Conservation (phyloP, 192 early-diverging fungal genomes). For the Coemansia sp. region DNA sequence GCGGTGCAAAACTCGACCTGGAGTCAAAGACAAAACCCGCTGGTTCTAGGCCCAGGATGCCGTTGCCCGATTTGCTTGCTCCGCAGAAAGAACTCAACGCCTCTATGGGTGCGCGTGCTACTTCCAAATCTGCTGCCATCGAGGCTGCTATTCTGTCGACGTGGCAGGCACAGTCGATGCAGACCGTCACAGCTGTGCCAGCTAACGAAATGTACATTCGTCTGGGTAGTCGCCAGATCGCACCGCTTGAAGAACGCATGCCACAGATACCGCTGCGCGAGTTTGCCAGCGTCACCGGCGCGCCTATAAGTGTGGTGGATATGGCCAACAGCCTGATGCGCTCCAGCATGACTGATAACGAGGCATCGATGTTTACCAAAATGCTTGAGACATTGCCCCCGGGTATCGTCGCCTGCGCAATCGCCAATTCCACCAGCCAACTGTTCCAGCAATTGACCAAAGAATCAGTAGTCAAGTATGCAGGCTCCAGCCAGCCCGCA, state of each 20-base stretch:
- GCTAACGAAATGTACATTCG: conserved; percentile 39
- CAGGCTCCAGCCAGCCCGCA: conserved; percentile 2
- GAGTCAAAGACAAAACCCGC: neutral
- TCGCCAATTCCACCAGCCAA: conserved; percentile 49
- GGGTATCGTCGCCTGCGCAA: conserved; percentile 44
- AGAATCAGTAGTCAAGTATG: conserved; percentile 30
- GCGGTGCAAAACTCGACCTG: neutral
- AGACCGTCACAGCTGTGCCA: conserved; percentile 12
- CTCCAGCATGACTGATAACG: conserved; percentile 28
- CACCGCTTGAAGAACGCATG: conserved; percentile 41
- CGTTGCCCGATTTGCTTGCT: conserved; percentile 1
- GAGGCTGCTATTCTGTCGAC: conserved; percentile 19
- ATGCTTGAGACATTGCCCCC: conserved; percentile 43
- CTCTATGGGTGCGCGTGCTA: neutral
- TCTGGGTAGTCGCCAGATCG: conserved; percentile 30
- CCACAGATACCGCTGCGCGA: conserved; percentile 33
- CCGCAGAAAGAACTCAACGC: conserved; percentile 1
- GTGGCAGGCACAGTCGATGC: conserved; percentile 19
- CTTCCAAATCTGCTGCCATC: conserved; percentile 5
- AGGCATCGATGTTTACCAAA: conserved; percentile 25
- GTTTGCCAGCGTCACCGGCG: conserved; percentile 15
- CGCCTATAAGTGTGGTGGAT: conserved; percentile 29
- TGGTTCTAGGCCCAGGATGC: neutral
- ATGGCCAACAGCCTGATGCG: conserved; percentile 41
- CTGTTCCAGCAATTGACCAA: conserved; percentile 38